Evolutionary conservation across 2,329 filamentous ascomycete species (phyloP), one percentile per base, ranked within the genome.

Genomic region (Aspergillus latus): DNA sequence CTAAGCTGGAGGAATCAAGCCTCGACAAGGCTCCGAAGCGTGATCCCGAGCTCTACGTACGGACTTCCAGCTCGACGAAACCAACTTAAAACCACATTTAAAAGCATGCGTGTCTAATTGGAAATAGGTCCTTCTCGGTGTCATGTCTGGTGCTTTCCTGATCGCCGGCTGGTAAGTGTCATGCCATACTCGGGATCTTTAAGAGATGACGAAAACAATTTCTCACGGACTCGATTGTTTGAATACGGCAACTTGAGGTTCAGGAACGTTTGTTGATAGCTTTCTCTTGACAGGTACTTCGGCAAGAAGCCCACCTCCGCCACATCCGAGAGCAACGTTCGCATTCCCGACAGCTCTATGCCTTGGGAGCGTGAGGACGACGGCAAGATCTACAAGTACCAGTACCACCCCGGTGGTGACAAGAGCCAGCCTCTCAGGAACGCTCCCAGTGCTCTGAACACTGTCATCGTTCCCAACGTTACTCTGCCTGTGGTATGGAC

Each of bases 401-500:
- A 86, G 76, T 91, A 91, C 79, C 85, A 90, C 81, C 92, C 92
- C 58, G 89, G 90, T 68, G 94, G 92, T 68, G 90, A 97, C 78
- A 78, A 82, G 71, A 86, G 72, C 76, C 82, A 87, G 71, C 79
- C 84, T 60, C 88, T 89, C 74, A 91, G 88, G 81, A 90, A 97
- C 70, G 94, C 94, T 60, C 94, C 94, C 64, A 96, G 90, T 76
- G 94, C 94, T 62, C 80, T 99, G 78, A 96, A 99, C 83, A 89
- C 89, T 63, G 92, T 97, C 67, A 88, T 99, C 73, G 83, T 99
- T 54, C 94, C 94, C 70, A 88, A 96, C 72, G 92, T 99, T 72
- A 94, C 88, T 71, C 82, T 97, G 66, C 92, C 94, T 72, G 92
- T 88, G 87, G 89, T 92, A 81, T 62, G 82, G 68, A 37, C 32